Conservation (phyloP, 257 asterid genomes). For the Craterostigma plantagineum region DNA sequence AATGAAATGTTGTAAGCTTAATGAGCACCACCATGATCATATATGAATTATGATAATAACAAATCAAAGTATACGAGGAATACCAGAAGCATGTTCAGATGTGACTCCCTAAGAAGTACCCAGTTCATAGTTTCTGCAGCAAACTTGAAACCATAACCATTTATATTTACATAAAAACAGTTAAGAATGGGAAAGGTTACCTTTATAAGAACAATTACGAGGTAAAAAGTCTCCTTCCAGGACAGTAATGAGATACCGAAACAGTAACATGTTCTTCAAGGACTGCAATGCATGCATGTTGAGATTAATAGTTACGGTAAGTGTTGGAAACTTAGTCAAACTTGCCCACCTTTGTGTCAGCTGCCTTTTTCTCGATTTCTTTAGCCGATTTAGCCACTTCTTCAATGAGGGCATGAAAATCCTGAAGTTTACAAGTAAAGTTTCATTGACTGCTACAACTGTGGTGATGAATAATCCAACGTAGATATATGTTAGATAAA, state of each 20-base stretch:
- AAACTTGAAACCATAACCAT: background rate
- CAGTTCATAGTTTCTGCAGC: constrained; percentile 60
- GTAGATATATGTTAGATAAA: too few relatives aligned
- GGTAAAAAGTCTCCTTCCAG: constrained; percentile 64
- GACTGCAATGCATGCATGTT: constrained; percentile 29
- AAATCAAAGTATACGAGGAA: constrained; percentile 12
- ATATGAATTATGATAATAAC: constrained; percentile 1
- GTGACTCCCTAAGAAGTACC: constrained; percentile 58
- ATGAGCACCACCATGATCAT: background rate
- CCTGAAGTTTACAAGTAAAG: constrained; percentile 24
- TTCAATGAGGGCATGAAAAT: constrained; percentile 51
- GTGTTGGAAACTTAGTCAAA: background rate
- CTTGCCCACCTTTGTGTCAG: constrained; percentile 25
- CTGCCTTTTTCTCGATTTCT: constrained; percentile 19
- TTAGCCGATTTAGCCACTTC: constrained; percentile 20
- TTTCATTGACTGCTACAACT: too few relatives aligned
- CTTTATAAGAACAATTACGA: constrained; percentile 37
- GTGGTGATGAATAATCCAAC: too few relatives aligned
- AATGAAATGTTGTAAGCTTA: too few relatives aligned
- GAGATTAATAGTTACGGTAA: background rate
- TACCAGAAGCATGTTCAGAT: constrained; percentile 67
- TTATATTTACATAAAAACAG: constrained; percentile 1
- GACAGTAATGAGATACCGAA: constrained; percentile 62
- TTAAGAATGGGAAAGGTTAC: constrained; percentile 19
- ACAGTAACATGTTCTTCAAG: constrained; percentile 53